A percentile compares a stretch with the other conserved stretches of the same genome.
These are phyloP conservation scores for Saturnispora saitoi DNA, from an alignment of 805 yeast species.

Conservation along the genomic window DNA sequence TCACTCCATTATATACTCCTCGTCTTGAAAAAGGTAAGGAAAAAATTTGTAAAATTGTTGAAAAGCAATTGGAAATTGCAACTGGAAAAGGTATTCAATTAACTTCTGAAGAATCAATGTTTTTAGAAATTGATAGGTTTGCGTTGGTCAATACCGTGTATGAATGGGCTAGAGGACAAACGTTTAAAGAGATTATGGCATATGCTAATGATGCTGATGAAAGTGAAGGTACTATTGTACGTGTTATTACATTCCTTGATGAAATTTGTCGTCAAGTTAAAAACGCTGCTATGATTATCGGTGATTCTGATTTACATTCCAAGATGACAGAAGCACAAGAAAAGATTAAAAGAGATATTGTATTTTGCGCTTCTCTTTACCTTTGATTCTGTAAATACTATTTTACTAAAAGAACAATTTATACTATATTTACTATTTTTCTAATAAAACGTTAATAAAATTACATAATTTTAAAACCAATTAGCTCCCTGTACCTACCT, in stretches of 20 bases:
- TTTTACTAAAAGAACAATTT: neutral
- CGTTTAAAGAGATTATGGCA: constrained; percentile 85
- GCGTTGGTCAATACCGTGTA: constrained; percentile 90
- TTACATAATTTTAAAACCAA: neutral
- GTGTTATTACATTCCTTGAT: constrained; percentile 89
- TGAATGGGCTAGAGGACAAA: constrained; percentile 95
- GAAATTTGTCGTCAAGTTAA: constrained; percentile 93
- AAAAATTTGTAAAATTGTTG: constrained; percentile 64
- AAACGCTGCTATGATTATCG: constrained; percentile 88
- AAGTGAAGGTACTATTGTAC: constrained; percentile 86
- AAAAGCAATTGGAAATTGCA: constrained; percentile 51
- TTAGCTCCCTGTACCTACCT: neutral
- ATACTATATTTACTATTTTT: no score
- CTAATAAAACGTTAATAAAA: no score
- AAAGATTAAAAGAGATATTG: constrained; percentile 90
- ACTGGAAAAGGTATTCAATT: constrained; percentile 61
- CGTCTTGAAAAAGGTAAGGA: constrained; percentile 63
- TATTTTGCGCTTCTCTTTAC: constrained; percentile 91
- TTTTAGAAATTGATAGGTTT: constrained; percentile 75
- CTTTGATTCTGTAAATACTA: constrained; percentile 33
- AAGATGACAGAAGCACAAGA: constrained; percentile 93
- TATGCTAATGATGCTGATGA: constrained; percentile 66
- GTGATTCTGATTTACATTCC: constrained; percentile 81
- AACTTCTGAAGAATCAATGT: constrained; percentile 79
- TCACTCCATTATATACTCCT: constrained; percentile 47